Conservation (phyloP, 202 grass and related monocot genomes). For the Alloteropsis angusta region DNA sequence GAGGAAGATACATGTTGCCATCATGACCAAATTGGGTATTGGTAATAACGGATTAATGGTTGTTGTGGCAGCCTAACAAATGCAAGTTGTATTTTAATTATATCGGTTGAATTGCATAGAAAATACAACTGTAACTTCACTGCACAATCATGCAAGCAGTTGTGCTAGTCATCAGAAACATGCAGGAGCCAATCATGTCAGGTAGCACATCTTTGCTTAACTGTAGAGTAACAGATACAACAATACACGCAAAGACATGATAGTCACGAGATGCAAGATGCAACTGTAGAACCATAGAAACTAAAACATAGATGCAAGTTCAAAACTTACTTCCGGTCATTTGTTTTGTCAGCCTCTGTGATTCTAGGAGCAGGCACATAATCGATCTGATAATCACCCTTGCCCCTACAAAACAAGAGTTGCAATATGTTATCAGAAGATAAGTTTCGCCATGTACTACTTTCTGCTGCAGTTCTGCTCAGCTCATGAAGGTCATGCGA, state of each 20-base stretch:
- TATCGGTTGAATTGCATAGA: neutral
- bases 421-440: neutral
- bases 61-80: neutral
- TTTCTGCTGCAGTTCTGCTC: neutral
- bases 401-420: constrained; percentile 48
- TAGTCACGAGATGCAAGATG: neutral
- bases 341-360: constrained; percentile 93
- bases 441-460: neutral
- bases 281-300: constrained; percentile 9
- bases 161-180: neutral
- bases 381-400: constrained; percentile 90
- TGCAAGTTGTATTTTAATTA: neutral
- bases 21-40: neutral
- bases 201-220: neutral
- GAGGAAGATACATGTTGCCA: neutral
- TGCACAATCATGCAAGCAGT: neutral
- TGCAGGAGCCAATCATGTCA: neutral
- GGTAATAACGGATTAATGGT: neutral
- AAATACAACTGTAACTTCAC: neutral
- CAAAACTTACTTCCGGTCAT: constrained; percentile 66
- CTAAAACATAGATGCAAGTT: neutral
- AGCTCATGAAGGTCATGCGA: neutral
- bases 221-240: neutral
- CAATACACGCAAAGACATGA: neutral
- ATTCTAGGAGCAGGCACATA: constrained; percentile 88